phyloP scores from a whole-genome alignment of 2,329 filamentous ascomycete genomes.

The Colletotrichum echinochloae region DNA sequence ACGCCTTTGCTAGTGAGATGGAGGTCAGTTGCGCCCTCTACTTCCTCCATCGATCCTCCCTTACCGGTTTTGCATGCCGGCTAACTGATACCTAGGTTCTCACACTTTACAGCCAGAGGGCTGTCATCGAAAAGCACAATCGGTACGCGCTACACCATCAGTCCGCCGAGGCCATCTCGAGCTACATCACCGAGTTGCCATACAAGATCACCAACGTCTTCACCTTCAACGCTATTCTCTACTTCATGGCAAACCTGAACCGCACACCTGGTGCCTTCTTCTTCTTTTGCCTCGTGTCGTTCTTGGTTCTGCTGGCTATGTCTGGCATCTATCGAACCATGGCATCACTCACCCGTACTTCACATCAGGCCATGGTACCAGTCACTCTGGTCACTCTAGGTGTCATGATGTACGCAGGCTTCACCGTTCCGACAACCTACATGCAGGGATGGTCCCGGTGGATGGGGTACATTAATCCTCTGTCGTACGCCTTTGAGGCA shows the following conservation, averaged over 20 bases:
- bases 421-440: conserved; percentile 72
- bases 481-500: conserved; percentile 83
- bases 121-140: conserved; percentile 47
- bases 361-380: conserved; percentile 58
- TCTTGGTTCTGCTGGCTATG: conserved; percentile 49
- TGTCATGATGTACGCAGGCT: conserved; percentile 78
- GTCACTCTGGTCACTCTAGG: conserved; percentile 71
- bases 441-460: conserved; percentile 86
- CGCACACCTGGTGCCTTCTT: conserved; percentile 71
- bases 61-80: background rate
- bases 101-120: conserved; percentile 44
- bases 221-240: conserved; percentile 71
- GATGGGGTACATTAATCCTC: conserved; percentile 84
- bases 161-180: conserved; percentile 68
- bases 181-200: conserved; percentile 72
- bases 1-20: conserved; percentile 46
- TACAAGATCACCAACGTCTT: conserved; percentile 70
- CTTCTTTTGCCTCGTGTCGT: conserved; percentile 62
- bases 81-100: conserved; percentile 29
- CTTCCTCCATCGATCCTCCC: rapidly evolving
- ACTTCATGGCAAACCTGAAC: conserved; percentile 75
- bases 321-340: conserved; percentile 48
- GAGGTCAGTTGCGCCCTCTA: conserved; percentile 39
- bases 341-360: conserved; percentile 46
- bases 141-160: conserved; percentile 51